Conservation (phyloP, 495 filamentous ascomycete species). For the Neurospora hispaniola region DNA sequence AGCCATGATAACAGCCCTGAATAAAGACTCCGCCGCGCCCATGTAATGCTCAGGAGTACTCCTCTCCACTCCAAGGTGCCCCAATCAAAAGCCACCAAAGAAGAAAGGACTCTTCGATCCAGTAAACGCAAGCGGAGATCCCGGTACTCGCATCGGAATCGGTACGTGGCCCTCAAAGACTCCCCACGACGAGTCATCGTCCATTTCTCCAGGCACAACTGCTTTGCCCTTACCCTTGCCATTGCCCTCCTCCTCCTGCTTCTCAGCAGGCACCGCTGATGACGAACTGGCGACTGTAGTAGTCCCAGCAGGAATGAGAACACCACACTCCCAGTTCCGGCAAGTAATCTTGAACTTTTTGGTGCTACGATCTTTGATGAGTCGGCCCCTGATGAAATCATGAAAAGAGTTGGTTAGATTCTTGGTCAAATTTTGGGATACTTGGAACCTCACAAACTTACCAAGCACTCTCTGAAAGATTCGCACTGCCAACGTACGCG, state of each 20-base stretch:
- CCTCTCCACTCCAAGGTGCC: not conserved
- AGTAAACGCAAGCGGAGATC: slow-evolving; percentile 5
- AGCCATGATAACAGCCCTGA: not conserved
- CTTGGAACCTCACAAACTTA: slow-evolving; percentile 29
- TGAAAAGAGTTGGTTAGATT: not conserved
- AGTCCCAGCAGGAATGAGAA: slow-evolving; percentile 48
- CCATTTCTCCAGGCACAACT: not conserved
- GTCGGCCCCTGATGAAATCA: slow-evolving; percentile 26
- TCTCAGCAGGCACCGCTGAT: not conserved
- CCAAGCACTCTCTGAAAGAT: slow-evolving; percentile 89
- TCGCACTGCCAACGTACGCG: slow-evolving; percentile 87
- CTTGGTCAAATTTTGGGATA: not conserved
- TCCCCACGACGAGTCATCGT: slow-evolving; percentile 10
- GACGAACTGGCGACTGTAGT: slow-evolving; percentile 4
- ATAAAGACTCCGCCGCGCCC: not conserved
- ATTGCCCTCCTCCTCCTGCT: not conserved
- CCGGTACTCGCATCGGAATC: slow-evolving; percentile 62
- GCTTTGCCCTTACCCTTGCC: not conserved
- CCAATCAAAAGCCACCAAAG: not conserved
- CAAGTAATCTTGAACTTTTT: slow-evolving; percentile 65
- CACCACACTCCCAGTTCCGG: slow-evolving; percentile 95
- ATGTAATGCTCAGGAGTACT: not conserved
- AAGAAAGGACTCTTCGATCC: not conserved
- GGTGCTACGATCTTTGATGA: slow-evolving; percentile 53
- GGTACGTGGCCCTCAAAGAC: slow-evolving; percentile 52